Evolutionary conservation across 129 eudicot genomes (phyloP), one percentile per base, ranked within the genome.

Genomic region (Erigeron canadensis): DNA sequence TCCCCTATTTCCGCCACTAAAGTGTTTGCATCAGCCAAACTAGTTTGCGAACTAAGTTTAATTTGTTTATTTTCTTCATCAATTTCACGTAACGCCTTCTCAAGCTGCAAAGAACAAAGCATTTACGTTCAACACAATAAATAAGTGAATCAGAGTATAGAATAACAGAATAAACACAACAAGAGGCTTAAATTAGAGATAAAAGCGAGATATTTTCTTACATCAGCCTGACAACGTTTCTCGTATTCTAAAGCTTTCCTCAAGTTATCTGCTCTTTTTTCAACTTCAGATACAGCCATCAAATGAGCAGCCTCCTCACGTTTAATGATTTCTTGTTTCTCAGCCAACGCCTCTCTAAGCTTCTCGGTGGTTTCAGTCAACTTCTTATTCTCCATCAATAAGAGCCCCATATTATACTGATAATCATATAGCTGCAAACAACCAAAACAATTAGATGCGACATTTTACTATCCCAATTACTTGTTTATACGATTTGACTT

Each of bases 381-480:
- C 75, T 87, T 87, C 81, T 94, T 82, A 47, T 89, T 89, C 81
- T 94, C 98, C 43, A 94, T 89, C 73, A 94, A 83, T 21, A 94
- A 81, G 16, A 94, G 82, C 2, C 98, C 98, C 98, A 94, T 94
- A 74, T 87, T 89, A 65, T 94, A 86, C 40, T 94, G 98, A 79
- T 94, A 94, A 74, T 94, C 98, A 73, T 69, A 81, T 50, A 94
- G 86, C 98, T 94, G 80, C 15, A 44, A 73, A 47, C 42, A 60
- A 66, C n/a, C 6, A 45, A 51, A 40, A 13, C 21, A 40, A 46
- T 38, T 43, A 45, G 0, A 43, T 38, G 62, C 59, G 47, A 55
- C 47, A 63, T 15, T 17, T 40, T 10, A 15, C 22, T 37, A 73
- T 53, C 40, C 28, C 18, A 53, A 28, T 28, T 28, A 28, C 34